A percentile compares a stretch with the other conserved stretches of the same genome.
Conservation (phyloP, 2,329 filamentous ascomycete genomes). For the Thyridium curvatum region DNA sequence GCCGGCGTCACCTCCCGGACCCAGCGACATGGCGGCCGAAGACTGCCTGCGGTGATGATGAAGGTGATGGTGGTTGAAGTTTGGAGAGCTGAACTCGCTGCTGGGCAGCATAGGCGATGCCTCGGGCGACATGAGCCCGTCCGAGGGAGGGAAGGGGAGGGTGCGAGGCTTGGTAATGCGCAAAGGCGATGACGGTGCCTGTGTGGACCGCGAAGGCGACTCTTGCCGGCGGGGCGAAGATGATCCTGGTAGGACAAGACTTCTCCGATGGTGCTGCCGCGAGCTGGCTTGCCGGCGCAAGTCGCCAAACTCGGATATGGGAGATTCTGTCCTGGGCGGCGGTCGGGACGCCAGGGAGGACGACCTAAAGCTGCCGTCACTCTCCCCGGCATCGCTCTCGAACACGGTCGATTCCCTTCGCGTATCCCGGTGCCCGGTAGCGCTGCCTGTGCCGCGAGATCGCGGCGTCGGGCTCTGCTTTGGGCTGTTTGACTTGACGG, state of each 20-base stretch:
- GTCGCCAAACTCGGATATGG: constrained; percentile 76
- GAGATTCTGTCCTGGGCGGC: constrained; percentile 75
- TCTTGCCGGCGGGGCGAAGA: constrained; percentile 79
- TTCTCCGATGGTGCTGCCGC: constrained; percentile 78
- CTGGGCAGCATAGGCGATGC: constrained; percentile 81
- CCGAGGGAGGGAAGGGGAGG: constrained; percentile 46
- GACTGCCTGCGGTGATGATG: constrained; percentile 83
- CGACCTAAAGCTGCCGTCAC: constrained; percentile 83
- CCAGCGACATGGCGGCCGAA: constrained; percentile 70
- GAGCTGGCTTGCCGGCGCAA: constrained; percentile 71
- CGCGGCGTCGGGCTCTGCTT: constrained; percentile 86
- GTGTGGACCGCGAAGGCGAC: constrained; percentile 66
- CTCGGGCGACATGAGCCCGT: constrained; percentile 74
- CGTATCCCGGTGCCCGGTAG: constrained; percentile 43
- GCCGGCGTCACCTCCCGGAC: constrained; percentile 39
- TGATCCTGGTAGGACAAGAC: constrained; percentile 73
- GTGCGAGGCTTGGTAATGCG: constrained; percentile 76
- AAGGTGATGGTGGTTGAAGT: constrained; percentile 37
- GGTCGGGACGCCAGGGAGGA: constrained; percentile 64
- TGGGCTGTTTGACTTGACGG: constrained; percentile 83
- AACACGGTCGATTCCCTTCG: constrained; percentile 61
- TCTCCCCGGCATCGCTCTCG: constrained; percentile 79
- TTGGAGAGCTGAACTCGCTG: constrained; percentile 75
- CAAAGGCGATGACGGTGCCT: constrained; percentile 75
- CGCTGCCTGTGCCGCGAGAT: constrained; percentile 57